phyloP scores from a whole-genome alignment of 208 protist species.

The Crithidia brevicula region DNA sequence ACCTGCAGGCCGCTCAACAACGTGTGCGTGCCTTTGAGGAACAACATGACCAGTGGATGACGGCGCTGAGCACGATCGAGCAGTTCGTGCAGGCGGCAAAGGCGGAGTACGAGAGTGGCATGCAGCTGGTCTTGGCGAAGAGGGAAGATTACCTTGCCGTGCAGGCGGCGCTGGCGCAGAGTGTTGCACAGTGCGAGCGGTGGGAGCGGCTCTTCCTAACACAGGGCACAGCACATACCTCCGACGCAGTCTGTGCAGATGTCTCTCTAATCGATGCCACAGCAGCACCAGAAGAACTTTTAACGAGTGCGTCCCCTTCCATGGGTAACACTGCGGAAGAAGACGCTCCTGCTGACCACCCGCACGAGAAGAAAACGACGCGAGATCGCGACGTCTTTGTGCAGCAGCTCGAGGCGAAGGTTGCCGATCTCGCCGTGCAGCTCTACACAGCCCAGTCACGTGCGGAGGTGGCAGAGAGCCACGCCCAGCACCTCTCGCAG shows the following conservation, averaged over 20 bases:
- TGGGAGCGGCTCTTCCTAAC: slow-evolving; percentile 32
- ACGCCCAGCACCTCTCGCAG: slow-evolving; percentile 7
- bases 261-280: no score
- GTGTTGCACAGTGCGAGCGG: slow-evolving; percentile 17
- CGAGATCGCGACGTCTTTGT: slow-evolving; percentile 1
- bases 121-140: slow-evolving; percentile 17
- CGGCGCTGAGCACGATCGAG: neutral
- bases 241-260: no score
- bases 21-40: slow-evolving; percentile 26
- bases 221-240: neutral
- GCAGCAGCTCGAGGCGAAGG: slow-evolving; percentile 54
- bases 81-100: slow-evolving; percentile 9
- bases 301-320: no score
- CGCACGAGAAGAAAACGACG: neutral
- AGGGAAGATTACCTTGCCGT: slow-evolving; percentile 33
- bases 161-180: slow-evolving; percentile 28
- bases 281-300: no score
- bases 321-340: neutral
- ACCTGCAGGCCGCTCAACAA: slow-evolving; percentile 25
- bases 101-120: slow-evolving; percentile 8
- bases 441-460: slow-evolving; percentile 41
- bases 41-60: slow-evolving; percentile 12
- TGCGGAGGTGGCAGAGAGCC: slow-evolving; percentile 16
- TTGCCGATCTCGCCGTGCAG: slow-evolving; percentile 60
- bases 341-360: no score